A percentile compares a stretch with the other conserved stretches of the same genome.
These are phyloP conservation scores for Dactylellina parvicollis DNA, from an alignment of 2,329 filamentous ascomycete species.

Conservation along the genomic window DNA sequence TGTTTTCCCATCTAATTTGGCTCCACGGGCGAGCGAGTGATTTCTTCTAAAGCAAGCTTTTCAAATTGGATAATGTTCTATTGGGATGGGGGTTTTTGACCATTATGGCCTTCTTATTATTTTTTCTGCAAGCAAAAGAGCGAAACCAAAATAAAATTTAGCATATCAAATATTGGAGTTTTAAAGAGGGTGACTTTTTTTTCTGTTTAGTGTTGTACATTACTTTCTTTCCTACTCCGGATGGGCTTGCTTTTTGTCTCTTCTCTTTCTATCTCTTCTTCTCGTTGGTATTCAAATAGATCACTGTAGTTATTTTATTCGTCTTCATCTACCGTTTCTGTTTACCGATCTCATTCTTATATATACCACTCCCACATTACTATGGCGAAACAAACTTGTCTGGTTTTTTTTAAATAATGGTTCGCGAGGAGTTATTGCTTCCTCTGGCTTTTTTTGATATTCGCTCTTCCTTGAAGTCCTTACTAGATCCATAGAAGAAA, in stretches of 20 bases:
- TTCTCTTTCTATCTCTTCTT: neutral
- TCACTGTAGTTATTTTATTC: neutral
- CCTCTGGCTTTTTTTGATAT: no score
- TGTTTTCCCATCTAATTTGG: neutral
- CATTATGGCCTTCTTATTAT: neutral
- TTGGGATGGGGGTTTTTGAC: neutral
- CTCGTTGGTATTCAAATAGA: neutral
- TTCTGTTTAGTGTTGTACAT: no score
- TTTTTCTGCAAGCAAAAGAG: constrained; percentile 6
- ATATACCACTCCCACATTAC: constrained; percentile 15
- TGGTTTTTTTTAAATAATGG: constrained; percentile 3
- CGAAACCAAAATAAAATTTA: constrained; percentile 11
- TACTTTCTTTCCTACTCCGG: neutral
- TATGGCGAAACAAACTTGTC: constrained; percentile 21
- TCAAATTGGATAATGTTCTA: neutral
- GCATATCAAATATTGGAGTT: constrained; percentile 24
- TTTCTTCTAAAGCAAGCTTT: neutral
- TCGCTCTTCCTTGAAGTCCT: no score
- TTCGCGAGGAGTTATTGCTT: no score
- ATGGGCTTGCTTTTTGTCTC: neutral
- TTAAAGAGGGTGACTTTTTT: constrained; percentile 16
- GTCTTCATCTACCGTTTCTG: neutral
- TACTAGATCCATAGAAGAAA: no score
- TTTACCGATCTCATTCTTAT: constrained; percentile 2
- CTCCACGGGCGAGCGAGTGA: neutral